Evolutionary conservation across 805 yeast genomes (phyloP), one percentile per base, ranked within the genome.

Genomic region (Yarrowia porcina): DNA sequence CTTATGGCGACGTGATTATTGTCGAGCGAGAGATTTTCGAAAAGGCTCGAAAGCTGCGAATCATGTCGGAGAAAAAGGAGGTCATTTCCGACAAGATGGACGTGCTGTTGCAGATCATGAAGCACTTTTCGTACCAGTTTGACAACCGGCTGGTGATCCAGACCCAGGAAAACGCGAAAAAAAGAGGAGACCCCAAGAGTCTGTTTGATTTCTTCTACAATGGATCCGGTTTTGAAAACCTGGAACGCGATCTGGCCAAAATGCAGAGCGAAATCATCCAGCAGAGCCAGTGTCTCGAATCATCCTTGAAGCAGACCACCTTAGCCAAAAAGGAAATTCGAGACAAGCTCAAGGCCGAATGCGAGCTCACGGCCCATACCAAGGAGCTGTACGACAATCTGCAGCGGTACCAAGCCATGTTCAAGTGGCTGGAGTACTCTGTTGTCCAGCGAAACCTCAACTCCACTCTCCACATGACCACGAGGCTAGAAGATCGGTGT

Each of bases 121-220:
- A 83, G 66, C 82, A 80, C 66, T 90, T 87, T 70, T 85, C 87
- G 47, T 86, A 93, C 44, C 86, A 89, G 6, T 87, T 94, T 25
- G 92, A 86, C 68, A 94, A 94, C 68, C 97, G 97, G 6, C 83
- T 94, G 82, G 89, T 96, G 1, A 89, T 94, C 69, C 78, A 94
- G 56, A 90, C 96, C 0, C 99, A 94, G 73, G 97, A 94, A 68
- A 89, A 87, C 65, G 98, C 99, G 1, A 83, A 96, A 67, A 88
- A 92, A 0, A 83, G 86, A 32, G 84, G 94, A 4, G 80, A 89
- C 4, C 88, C 89, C 64, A 79, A 79, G 35, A 86, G 82, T 52
- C 89, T 91, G 73, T 94, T 85, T 72, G 79, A 80, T 15, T 86
- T 83, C 70, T 90, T 93, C 71, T 86, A 88, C 89, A 82, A 82